Base-by-base conservation (phyloP, 148 eudicot species). In the Tetragonia tetragonoides region DNA sequence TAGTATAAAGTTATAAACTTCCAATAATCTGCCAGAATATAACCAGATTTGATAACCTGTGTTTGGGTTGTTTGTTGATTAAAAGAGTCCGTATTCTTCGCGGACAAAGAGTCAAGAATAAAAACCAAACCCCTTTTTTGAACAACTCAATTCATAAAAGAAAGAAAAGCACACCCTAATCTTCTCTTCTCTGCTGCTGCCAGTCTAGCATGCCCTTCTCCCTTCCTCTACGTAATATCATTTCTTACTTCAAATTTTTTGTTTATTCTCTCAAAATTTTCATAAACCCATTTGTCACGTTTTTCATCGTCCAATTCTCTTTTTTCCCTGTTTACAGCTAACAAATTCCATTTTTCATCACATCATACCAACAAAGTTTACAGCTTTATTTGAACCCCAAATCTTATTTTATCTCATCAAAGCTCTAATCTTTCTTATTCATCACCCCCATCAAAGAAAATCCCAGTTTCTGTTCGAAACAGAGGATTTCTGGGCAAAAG, bases 261-360 rank as follows among this genome's bases (percentile, higher is more conserved):
- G 16, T 14, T 23, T 53, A 28, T 51, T 72, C n/a, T 68, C 24
- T 24, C 42, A 47, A 67, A 67, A 51, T 28, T 24, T 74, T n/a
- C 57, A 63, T 18, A 17, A 17, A 40, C 56, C 66, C 54, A 75
- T 53, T 76, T 66, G 56, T 81, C 80, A 70, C 79, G 54, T 53
- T 54, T 75, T 80, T 70, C 80, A 71, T 76, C 71, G 49, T 75
- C 76, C 78, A 67, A 21, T 54, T 60, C 28, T 56, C 23, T 11
- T 66, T 28, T 81, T 81, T 76, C 80, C 84, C 72, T 66, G 7
- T 81, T 81, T 81, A 14, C 66, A 76, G 79, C 79, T 8, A 37
- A 7, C 47, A 15, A 63, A 75, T 70, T 70, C 79, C 83, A 76
- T 81, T 70, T 28, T 71, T 63, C 64, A 62, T 81, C 79, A 64